Percentiles rank a stretch among this genome's conserved stretches.
Conservation (phyloP, 148 eudicot genomes). For the Persicaria tinctoria region DNA sequence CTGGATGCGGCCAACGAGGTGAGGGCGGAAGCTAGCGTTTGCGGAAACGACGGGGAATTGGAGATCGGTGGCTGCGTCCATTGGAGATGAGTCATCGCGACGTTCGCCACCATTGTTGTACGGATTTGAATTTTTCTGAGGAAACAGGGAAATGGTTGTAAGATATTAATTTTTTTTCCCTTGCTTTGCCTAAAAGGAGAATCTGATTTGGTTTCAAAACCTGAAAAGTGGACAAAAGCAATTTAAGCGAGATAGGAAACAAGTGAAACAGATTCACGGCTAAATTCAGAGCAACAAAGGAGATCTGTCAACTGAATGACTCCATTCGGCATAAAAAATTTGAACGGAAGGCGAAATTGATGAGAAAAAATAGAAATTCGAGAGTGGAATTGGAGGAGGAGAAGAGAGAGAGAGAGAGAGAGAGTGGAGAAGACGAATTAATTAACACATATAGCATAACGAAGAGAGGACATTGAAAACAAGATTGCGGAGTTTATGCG, state of each 20-base stretch:
- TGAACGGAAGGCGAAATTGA: background rate
- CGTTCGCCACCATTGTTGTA: slow-evolving; percentile 7
- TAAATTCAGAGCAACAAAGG: background rate
- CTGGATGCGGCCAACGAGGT: background rate
- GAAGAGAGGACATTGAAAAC: background rate
- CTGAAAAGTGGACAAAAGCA: background rate
- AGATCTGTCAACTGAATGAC: slow-evolving; percentile 3
- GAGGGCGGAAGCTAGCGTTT: slow-evolving; percentile 7
- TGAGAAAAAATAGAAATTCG: background rate
- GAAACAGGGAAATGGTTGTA: slow-evolving; percentile 2
- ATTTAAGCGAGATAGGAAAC: background rate
- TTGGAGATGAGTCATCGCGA: slow-evolving; percentile 14
- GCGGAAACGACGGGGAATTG: slow-evolving; percentile 4
- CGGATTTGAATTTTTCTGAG: background rate
- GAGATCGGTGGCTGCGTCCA: slow-evolving; percentile 11
- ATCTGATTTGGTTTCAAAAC: slow-evolving; percentile 6
- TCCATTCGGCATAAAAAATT: background rate
- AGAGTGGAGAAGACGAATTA: too few species aligned
- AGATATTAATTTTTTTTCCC: background rate
- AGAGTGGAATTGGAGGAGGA: background rate
- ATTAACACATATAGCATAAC: background rate
- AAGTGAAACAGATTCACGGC: background rate
- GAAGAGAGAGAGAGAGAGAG: background rate
- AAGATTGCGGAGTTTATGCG: slow-evolving; percentile 7
- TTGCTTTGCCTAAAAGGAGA: background rate